Evolutionary conservation across 163 green algal species (phyloP), one percentile per base, ranked within the genome.

Genomic region (Smithsoniella earleae): DNA sequence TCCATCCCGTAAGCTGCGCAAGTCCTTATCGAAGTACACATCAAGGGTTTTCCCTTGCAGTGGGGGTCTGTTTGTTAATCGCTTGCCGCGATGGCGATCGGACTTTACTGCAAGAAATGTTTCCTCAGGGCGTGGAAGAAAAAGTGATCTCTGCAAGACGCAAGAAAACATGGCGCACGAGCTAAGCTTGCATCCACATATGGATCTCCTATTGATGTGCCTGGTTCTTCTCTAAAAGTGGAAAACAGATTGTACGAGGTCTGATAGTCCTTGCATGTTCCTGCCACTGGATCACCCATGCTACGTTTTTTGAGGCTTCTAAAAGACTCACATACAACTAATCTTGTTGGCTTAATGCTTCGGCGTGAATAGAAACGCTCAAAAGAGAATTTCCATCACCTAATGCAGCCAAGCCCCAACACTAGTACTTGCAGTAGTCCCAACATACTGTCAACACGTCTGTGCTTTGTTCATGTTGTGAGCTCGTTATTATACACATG

Each of bases 221-320:
- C 31, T 43, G 58, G 58, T 36, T 69, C 58, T 33, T 69, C 58
- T 1, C 58, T 30, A 34, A 69, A 69, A 5, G 58, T 69, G n/a
- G 58, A 69, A 34, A 69, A 69, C 25, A 69, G 58, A 16, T 1
- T 69, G 58, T 69, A 69, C 5, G 58, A 69, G 6, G 58, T 69
- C 27, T 38, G 25, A 34, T 69, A 69, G 43, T 69, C 58, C 27
- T 69, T 69, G 25, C 58, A 69, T 18, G 49, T 25, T n/a, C n/a
- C n/a, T n/a, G n/a, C n/a, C n/a, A n/a, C n/a, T n/a, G n/a, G n/a
- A n/a, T n/a, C n/a, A n/a, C n/a, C 49, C 49, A 64, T 64, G 49
- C 8, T 64, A 27, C n/a, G n/a, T n/a, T n/a, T n/a, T n/a, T n/a
- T n/a, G n/a, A n/a, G n/a, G n/a, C n/a, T n/a, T n/a, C n/a, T n/a